Conservation (phyloP, 371 early-diverging fungal species). For the Mitosporidium daphniae region DNA sequence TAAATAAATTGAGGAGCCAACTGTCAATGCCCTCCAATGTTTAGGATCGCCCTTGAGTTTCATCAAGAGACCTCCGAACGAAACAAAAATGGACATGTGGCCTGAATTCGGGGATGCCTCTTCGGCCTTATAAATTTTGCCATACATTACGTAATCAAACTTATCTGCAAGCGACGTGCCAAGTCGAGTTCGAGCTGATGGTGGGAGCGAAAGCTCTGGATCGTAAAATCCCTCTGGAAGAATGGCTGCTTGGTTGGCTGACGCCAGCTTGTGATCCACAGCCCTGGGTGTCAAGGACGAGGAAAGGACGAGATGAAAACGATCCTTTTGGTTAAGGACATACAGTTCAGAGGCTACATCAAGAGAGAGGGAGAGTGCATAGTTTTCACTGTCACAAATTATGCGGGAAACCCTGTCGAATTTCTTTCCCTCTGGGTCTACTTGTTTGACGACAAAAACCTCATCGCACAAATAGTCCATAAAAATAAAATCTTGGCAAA, state of each 20-base stretch:
- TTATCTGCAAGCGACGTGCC: slow-evolving; percentile 45
- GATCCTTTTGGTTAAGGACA: slow-evolving; percentile 35
- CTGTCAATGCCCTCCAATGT: slow-evolving; percentile 30
- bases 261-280: too few relatives aligned
- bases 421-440: slow-evolving; percentile 52
- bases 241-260: too few relatives aligned
- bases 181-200: slow-evolving; percentile 3
- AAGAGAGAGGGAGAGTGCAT: slow-evolving; percentile 45
- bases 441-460: slow-evolving; percentile 41
- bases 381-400: slow-evolving; percentile 34
- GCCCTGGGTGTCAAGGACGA: slow-evolving; percentile 27
- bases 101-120: slow-evolving; percentile 15
- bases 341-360: slow-evolving; percentile 70
- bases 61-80: slow-evolving; percentile 68
- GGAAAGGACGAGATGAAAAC: slow-evolving; percentile 36
- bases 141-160: slow-evolving; percentile 83
- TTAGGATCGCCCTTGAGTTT: slow-evolving; percentile 45
- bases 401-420: slow-evolving; percentile 72
- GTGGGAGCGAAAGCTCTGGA: too few relatives aligned
- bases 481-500: too few relatives aligned
- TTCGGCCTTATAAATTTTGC: slow-evolving; percentile 64
- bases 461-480: slow-evolving; percentile 41
- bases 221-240: too few relatives aligned
- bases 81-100: slow-evolving; percentile 24
- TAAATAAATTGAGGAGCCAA: slow-evolving; percentile 47